phyloP scores from a whole-genome alignment of 1,284 basidiomycete genomes.

The Fereydounia khargensis region DNA sequence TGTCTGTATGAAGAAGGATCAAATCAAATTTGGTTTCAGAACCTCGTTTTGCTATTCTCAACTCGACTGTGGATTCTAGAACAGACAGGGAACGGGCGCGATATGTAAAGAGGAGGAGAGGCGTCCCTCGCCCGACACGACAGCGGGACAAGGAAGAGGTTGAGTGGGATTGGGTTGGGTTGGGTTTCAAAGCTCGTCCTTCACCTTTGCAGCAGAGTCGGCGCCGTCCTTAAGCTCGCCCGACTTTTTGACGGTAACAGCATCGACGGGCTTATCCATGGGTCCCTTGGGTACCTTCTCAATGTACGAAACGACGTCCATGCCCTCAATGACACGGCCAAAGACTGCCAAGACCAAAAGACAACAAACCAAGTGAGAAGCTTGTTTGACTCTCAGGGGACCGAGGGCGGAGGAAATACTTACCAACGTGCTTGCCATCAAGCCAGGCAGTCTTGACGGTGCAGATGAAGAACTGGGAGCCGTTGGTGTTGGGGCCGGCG shows the following conservation, averaged over 20 bases:
- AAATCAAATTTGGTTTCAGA: too few relatives aligned
- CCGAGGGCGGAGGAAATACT: conserved; percentile 60
- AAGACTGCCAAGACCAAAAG: conserved; percentile 33
- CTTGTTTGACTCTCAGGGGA: too few relatives aligned
- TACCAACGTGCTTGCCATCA: conserved; percentile 44
- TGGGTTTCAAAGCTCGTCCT: conserved; percentile 52
- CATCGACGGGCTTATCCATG: conserved; percentile 41
- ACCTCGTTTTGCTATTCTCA: too few relatives aligned
- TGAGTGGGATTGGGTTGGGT: too few relatives aligned
- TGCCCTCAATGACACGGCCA: conserved; percentile 46
- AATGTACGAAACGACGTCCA: conserved; percentile 50
- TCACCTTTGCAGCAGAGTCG: conserved; percentile 31
- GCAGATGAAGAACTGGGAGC: conserved; percentile 56
- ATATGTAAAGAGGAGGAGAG: too few relatives aligned
- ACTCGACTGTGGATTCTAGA: too few relatives aligned
- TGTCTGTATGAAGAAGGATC: too few relatives aligned
- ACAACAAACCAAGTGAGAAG: not conserved
- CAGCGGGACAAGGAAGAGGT: too few relatives aligned
- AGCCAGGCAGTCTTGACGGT: conserved; percentile 51
- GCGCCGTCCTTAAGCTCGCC: too few relatives aligned
- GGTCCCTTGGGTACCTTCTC: conserved; percentile 45
- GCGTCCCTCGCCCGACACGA: too few relatives aligned
- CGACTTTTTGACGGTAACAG: conserved; percentile 42
- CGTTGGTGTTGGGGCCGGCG: conserved; percentile 60
- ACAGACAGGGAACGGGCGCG: too few relatives aligned